These are phyloP conservation scores for Ulota crispa DNA, from an alignment of 225 moss, liverwort and hornwort species.

Conservation along the genomic window DNA sequence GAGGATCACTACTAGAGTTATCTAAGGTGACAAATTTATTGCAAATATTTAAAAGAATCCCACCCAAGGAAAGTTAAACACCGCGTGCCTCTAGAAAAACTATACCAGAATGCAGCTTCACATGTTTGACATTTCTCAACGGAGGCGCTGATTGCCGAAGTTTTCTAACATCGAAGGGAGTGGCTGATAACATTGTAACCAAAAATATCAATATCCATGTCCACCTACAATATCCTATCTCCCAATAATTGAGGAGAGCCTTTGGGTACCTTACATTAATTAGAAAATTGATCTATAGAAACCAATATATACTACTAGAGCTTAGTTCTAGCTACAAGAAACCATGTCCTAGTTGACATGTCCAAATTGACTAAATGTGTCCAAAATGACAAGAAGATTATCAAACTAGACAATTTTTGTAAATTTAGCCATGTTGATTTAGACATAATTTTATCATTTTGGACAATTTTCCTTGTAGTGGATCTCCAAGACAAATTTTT, in stretches of 20 bases:
- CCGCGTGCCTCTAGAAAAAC: not conserved
- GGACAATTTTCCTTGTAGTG: no score
- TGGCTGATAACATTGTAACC: not conserved
- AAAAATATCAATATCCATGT: not conserved
- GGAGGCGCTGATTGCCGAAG: not conserved
- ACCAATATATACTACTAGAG: no score
- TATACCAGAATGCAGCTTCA: not conserved
- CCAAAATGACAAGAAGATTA: no score
- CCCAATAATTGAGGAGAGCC: conserved; percentile 9
- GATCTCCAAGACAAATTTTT: no score
- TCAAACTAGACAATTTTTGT: no score
- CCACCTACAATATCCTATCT: not conserved
- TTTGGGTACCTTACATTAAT: not conserved
- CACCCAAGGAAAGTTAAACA: not conserved
- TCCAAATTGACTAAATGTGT: no score
- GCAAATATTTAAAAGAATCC: not conserved
- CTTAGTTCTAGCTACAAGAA: no score
- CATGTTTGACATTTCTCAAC: not conserved
- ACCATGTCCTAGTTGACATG: no score
- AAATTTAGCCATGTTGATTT: no score
- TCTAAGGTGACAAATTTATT: not conserved
- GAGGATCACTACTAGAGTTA: not conserved
- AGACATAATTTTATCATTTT: no score
- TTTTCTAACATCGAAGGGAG: not conserved
- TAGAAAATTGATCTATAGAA: no score